Evolutionary conservation across 805 yeast genomes (phyloP), one percentile per base, ranked within the genome.

Genomic region (Metschnikowia noctiluminum): DNA sequence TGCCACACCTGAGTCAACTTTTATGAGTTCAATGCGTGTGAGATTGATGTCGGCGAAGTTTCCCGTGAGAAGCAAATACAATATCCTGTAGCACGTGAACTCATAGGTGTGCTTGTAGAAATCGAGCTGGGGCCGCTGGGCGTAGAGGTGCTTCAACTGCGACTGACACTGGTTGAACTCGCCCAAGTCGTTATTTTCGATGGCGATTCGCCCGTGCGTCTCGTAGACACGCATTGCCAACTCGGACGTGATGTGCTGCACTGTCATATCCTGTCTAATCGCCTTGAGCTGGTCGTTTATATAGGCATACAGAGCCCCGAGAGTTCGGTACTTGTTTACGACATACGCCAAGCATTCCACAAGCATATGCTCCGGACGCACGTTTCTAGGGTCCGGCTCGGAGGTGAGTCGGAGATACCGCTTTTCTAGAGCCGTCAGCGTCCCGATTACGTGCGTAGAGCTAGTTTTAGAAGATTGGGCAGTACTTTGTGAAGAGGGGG

Each of bases 111-210:
- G 38, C 14, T 47, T 36, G 27, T 45, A 49, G 39, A 13, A 44
- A 9, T 7, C 36, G 6, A 49, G 35, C n/a, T 43, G 31, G 55
- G 57, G n/a, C 69, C 62, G 42, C 68, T 64, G 21, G 28, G 71
- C 78, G 61, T 85, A 91, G 26, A 91, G 69, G 40, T 77, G 72
- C 53, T 80, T 80, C 43, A 94, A 68, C 58, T 89, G 89, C 13
- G 95, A 81, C 65, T 87, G 96, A 63, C 98, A 94, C 64, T 92
- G 97, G 69, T 94, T 94, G 64, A 87, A 90, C 65, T 94, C 98
- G 9, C 97, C 97, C 53, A 92, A 68, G 65, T 92, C 99, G 37
- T 79, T 77, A 61, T 86, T 84, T 56, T 83, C 86, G 35, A 92
- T 76, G 0, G 97, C 96, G n/a, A 91, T 71, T 42, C 90, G 79